Base-by-base conservation (phyloP, 2,329 filamentous ascomycete species). In the Aureobasidium musti region DNA sequence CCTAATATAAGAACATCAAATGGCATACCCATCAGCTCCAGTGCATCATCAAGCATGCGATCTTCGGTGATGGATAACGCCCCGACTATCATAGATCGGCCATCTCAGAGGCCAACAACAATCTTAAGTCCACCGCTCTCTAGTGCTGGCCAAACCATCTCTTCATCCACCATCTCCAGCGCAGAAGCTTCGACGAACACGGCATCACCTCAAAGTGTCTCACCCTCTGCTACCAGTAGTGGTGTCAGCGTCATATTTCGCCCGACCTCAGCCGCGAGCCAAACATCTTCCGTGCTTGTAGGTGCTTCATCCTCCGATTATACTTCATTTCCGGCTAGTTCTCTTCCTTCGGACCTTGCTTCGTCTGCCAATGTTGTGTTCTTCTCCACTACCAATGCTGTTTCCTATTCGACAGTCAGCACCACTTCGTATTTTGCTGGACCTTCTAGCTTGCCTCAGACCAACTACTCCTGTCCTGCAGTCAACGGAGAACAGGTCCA, bases 381-480 rank as follows among this genome's bases (percentile, higher is more conserved):
- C 11, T 21, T 30, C 8, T 35, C 50, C 50, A n/a, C 39, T 26
- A 11, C 45, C 23, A 26, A 13, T 3, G 1, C 39, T 30, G 21
- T 37, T 33, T 26, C 26, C 13, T 17, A 21, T 26, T 26, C 41
- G 8, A n/a, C 23, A 21, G 19, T 10, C 56, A 49, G 41, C 28
- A 13, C 37, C 0, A 17, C 23, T 43, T 30, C 54, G 4, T 41
- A 28, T n/a, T 28, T 39, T 26, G 11, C 23, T 13, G 23, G 11
- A 2, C 10, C 54, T 6, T 41, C 54, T 57, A 21, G 33, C 3
- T 8, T 47, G 4, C 50, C 50, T 33, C 41, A 23, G 28, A 60
- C 41, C 14, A 49, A 47, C 23, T 66, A 59, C 43, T 57, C 63
- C 14, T 66, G 63, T 50, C 63, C 53, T 21, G 19, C 41, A 30